Percentiles rank a stretch among this genome's conserved stretches.
phyloP scores from a whole-genome alignment of 2,329 filamentous ascomycete species.

The Arthrobotrys pseudoclavata region DNA sequence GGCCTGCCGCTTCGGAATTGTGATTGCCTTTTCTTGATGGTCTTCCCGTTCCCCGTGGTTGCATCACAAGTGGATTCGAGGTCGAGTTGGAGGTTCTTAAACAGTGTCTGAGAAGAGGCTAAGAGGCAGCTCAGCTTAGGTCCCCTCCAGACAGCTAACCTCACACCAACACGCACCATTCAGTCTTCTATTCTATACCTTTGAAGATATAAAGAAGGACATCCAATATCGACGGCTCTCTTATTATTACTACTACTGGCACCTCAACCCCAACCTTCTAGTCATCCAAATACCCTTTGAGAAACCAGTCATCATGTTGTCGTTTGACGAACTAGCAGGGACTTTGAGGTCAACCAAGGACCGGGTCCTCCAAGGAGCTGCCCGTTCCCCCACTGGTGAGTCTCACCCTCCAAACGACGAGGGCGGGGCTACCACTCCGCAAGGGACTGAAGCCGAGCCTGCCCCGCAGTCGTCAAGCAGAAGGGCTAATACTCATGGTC shows the following conservation, averaged over 20 bases:
- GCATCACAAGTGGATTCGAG: conserved; percentile 17
- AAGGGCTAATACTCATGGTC: conserved; percentile 37
- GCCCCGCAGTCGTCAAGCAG: neutral
- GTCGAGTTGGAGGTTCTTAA: conserved; percentile 26
- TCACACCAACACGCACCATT: conserved; percentile 19
- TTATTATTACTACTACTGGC: neutral
- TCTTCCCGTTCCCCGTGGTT: conserved; percentile 27
- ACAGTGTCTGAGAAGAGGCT: conserved; percentile 12
- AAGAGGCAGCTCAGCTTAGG: conserved; percentile 14
- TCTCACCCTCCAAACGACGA: conserved; percentile 33
- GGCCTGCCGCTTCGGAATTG: conserved; percentile 36
- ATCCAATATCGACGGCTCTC: neutral
- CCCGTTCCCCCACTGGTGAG: conserved; percentile 56
- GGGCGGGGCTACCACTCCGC: conserved; percentile 6
- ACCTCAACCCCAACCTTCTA: neutral
- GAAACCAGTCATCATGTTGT: conserved; percentile 44
- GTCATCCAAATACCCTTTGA: conserved; percentile 1
- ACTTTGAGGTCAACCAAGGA: conserved; percentile 54
- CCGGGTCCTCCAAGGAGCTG: conserved; percentile 52
- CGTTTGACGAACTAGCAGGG: conserved; percentile 55
- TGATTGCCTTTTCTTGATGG: conserved; percentile 35
- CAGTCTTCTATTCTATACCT: neutral
- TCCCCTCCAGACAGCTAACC: conserved; percentile 8
- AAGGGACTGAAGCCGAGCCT: conserved; percentile 3
- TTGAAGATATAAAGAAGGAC: conserved; percentile 13